Percentiles rank a stretch among this genome's conserved stretches.
Evolutionary conservation across 1,284 basidiomycete species (phyloP).

Genomic region (Agaricales sp.): DNA sequence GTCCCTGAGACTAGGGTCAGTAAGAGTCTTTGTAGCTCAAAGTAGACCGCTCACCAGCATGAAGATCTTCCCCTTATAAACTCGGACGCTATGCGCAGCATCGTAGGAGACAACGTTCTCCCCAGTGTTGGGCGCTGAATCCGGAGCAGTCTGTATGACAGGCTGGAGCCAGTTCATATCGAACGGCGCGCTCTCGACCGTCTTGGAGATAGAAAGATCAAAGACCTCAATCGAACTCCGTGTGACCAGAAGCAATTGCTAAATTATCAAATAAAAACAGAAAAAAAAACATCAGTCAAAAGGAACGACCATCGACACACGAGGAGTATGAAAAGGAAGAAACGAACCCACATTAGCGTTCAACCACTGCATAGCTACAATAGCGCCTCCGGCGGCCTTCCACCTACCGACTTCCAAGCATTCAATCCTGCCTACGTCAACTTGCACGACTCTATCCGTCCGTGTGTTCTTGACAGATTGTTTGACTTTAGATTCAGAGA

Average conservation of each 20-base stretch:
- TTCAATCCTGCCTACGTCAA: slow-evolving; percentile 54
- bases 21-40: background rate
- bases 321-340: slow-evolving; percentile 9
- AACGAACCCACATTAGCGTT: slow-evolving; percentile 61
- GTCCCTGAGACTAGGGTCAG: slow-evolving; percentile 32
- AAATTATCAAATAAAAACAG: slow-evolving; percentile 10
- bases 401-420: slow-evolving; percentile 49
- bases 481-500: slow-evolving; percentile 50
- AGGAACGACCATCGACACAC: background rate
- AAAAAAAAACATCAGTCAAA: slow-evolving; percentile 5
- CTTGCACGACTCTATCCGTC: slow-evolving; percentile 45
- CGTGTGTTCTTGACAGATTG: slow-evolving; percentile 42
- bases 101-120: slow-evolving; percentile 31
- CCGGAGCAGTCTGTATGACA: slow-evolving; percentile 37
- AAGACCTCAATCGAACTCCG: slow-evolving; percentile 54
- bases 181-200: slow-evolving; percentile 51
- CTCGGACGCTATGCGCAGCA: slow-evolving; percentile 64
- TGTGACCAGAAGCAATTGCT: slow-evolving; percentile 62
- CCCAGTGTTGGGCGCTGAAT: slow-evolving; percentile 36
- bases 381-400: slow-evolving; percentile 37
- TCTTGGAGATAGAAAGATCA: slow-evolving; percentile 44
- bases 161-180: slow-evolving; percentile 46
- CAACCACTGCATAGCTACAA: slow-evolving; percentile 66
- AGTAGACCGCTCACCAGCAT: slow-evolving; percentile 53
- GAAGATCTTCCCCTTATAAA: slow-evolving; percentile 89